Base-by-base conservation (phyloP, 768 basidiomycete species). In the Termitomyces sp. region DNA sequence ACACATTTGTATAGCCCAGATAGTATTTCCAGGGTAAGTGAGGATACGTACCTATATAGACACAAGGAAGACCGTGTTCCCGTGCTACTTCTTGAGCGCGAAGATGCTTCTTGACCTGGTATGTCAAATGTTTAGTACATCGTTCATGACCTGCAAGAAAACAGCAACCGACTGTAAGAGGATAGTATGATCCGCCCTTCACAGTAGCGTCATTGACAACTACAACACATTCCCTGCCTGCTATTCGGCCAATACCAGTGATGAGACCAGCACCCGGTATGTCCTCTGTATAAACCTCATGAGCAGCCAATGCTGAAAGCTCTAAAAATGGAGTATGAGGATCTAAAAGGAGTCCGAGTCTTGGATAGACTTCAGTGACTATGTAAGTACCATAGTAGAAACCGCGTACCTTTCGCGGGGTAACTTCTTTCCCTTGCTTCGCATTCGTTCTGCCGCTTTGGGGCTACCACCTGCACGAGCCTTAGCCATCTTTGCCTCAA, bases 131-230 rank as follows among this genome's bases (percentile, higher is more conserved):
- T 10, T 48, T 14, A 59, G 34, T 9, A 12, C 11, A 40, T 35
- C 23, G 32, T 11, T 34, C 44, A 11, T 19, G 27, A 35, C 25
- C 21, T 41, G 7, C 25, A n/a, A 56, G 35, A 35, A 46, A 12
- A 42, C 25, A 11, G 23, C 25, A 65, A 27, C 77, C 56, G 59
- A 84, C 91, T 16, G 91, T 94, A 49, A 94, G 70, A 21, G 92
- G 94, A 66, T 93, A 92, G 69, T 96, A 96, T 0, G 90, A 90
- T 8, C 94, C 94, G 14, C 94, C 94, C 68, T 94, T 94, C 27
- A 94, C 91, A 7, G 91, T 94, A 32, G 94, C 88, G 67, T 98
- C 94, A 69, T 97, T 98, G n/a, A 91, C 89, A 5, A 96, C 86
- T 5, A 98, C 71, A 61, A 97, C 84, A 65, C 91, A 94, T 70